Conservation (phyloP, 2,329 filamentous ascomycete genomes). For the Xylariaceae sp. region DNA sequence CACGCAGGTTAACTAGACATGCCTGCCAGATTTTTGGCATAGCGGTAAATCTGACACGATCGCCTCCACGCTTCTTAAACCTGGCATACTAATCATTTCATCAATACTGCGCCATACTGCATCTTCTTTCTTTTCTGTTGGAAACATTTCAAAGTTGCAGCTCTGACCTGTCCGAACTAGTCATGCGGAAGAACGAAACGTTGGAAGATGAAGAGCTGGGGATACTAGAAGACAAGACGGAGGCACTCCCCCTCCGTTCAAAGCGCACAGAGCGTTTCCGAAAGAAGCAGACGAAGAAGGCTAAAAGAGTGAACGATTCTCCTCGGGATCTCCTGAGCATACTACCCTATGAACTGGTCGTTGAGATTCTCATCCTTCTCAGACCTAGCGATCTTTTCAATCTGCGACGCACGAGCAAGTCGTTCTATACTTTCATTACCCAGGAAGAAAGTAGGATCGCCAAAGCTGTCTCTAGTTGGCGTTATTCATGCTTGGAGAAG, state of each 20-base stretch:
- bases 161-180: not conserved
- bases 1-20: too few species aligned
- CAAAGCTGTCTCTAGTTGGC: slow-evolving; percentile 48
- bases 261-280: slow-evolving; percentile 57
- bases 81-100: too few species aligned
- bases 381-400: slow-evolving; percentile 57
- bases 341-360: slow-evolving; percentile 59
- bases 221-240: slow-evolving; percentile 52
- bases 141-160: not conserved
- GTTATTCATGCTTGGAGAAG: slow-evolving; percentile 56
- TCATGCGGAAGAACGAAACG: slow-evolving; percentile 14
- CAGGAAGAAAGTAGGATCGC: slow-evolving; percentile 52
- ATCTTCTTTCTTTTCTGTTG: not conserved
- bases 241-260: slow-evolving; percentile 53
- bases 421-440: slow-evolving; percentile 51
- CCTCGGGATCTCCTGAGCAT: slow-evolving; percentile 43
- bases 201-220: slow-evolving; percentile 51
- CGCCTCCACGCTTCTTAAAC: too few species aligned
- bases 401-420: slow-evolving; percentile 49
- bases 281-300: slow-evolving; percentile 50
- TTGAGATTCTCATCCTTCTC: slow-evolving; percentile 53
- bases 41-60: too few species aligned
- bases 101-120: not conserved
- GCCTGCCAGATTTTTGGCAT: too few species aligned
- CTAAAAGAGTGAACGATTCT: slow-evolving; percentile 41